phyloP scores from a whole-genome alignment of 2,329 filamentous ascomycete species.

The Aspergillus neotritici region DNA sequence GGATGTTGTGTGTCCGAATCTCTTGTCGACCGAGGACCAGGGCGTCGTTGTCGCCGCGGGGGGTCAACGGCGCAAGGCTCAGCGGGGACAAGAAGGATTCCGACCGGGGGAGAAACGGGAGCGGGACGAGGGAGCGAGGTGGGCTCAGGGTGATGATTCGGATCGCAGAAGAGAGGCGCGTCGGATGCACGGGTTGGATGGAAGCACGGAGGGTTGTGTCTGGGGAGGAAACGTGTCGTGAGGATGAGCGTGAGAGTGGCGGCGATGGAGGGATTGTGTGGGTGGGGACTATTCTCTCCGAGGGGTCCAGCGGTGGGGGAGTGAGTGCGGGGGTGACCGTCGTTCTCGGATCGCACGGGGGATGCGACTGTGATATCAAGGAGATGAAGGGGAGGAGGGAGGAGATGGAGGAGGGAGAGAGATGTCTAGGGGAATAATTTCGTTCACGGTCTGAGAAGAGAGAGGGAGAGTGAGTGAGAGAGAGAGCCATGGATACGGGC shows the following conservation, averaged over 20 bases:
- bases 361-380: slow-evolving; percentile 11
- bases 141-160: not conserved
- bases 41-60: slow-evolving; percentile 84
- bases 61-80: slow-evolving; percentile 80
- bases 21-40: slow-evolving; percentile 53
- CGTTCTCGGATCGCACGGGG: slow-evolving; percentile 2
- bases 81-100: slow-evolving; percentile 27
- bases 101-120: slow-evolving; percentile 9
- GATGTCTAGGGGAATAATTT: not conserved
- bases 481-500: slow-evolving; percentile 2
- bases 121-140: slow-evolving; percentile 5
- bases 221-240: slow-evolving; percentile 3
- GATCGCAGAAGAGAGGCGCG: not conserved
- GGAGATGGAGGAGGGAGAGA: slow-evolving; percentile 1
- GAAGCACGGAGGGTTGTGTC: not conserved
- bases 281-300: slow-evolving; percentile 9
- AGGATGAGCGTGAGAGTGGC: slow-evolving; percentile 14
- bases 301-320: slow-evolving; percentile 3
- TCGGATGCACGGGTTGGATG: not conserved
- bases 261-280: slow-evolving; percentile 14
- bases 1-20: slow-evolving; percentile 26
- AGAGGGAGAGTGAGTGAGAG: slow-evolving; percentile 4
- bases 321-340: too few relatives aligned
- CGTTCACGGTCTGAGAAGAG: not conserved
- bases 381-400: not conserved